Conservation (phyloP, 129 eudicot species). For the Flaveria brownii region DNA sequence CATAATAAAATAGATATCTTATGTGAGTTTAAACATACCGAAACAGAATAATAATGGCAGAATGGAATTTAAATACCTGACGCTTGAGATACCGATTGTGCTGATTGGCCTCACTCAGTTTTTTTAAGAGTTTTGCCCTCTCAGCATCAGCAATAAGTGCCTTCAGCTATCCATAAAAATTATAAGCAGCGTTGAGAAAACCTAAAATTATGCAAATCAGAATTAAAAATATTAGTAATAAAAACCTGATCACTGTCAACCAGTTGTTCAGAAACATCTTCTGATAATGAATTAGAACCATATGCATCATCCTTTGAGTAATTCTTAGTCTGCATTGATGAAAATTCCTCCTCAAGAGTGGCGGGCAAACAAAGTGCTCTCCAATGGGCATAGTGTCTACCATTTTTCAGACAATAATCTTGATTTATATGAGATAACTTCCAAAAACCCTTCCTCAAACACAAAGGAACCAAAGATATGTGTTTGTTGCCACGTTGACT, state of each 20-base stretch:
- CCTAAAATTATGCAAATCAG: neutral
- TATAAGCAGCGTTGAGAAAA: slow-evolving; percentile 3
- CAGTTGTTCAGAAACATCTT: slow-evolving; percentile 37
- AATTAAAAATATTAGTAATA: neutral
- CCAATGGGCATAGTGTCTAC: slow-evolving; percentile 32
- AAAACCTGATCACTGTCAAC: slow-evolving; percentile 61
- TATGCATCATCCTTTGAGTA: slow-evolving; percentile 34
- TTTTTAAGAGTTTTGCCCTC: slow-evolving; percentile 73
- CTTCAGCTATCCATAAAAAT: slow-evolving; percentile 52
- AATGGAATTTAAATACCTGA: slow-evolving; percentile 49
- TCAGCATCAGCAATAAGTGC: slow-evolving; percentile 72
- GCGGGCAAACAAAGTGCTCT: slow-evolving; percentile 50
- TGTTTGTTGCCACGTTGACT: slow-evolving; percentile 34
- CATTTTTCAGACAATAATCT: slow-evolving; percentile 27
- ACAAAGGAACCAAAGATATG: slow-evolving; percentile 31
- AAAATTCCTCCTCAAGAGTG: slow-evolving; percentile 51
- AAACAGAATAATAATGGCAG: neutral
- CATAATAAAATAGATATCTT: neutral
- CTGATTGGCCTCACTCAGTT: slow-evolving; percentile 93
- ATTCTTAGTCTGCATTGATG: slow-evolving; percentile 41
- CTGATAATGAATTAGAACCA: slow-evolving; percentile 28
- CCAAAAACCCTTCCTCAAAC: slow-evolving; percentile 30
- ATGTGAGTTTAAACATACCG: slow-evolving; percentile 9
- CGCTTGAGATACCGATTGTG: slow-evolving; percentile 85
- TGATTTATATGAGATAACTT: slow-evolving; percentile 26